These are phyloP conservation scores for Simplicillium aogashimaense DNA, from an alignment of 2,329 filamentous ascomycete genomes.

Conservation along the genomic window DNA sequence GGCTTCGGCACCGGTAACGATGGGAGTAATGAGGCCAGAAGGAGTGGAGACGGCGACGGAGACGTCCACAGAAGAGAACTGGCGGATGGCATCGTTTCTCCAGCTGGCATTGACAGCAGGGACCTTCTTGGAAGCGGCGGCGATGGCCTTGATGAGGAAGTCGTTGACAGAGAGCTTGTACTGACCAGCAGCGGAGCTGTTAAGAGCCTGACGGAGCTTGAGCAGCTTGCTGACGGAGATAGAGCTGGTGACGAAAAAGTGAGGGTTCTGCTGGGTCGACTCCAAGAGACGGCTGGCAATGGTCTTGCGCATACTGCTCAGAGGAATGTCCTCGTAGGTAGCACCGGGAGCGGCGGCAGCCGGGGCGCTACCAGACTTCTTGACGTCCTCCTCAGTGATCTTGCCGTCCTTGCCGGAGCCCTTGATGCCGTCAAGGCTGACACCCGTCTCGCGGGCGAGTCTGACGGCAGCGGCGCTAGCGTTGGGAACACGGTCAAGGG, in stretches of 20 bases:
- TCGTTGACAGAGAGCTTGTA: constrained; percentile 99
- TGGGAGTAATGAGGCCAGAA: constrained; percentile 90
- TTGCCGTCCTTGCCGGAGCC: constrained; percentile 77
- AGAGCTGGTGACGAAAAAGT: constrained; percentile 91
- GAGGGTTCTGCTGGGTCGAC: constrained; percentile 88
- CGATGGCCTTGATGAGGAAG: constrained; percentile 96
- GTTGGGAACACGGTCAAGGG: constrained; percentile 72
- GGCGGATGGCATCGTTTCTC: constrained; percentile 81
- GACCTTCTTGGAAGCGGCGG: constrained; percentile 81
- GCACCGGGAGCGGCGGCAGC: constrained; percentile 48
- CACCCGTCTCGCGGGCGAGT: constrained; percentile 75
- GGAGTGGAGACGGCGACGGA: constrained; percentile 94
- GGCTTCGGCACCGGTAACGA: constrained; percentile 80
- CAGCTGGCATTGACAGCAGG: constrained; percentile 94
- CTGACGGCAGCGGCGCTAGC: constrained; percentile 66
- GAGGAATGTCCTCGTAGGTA: constrained; percentile 72
- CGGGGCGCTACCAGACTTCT: constrained; percentile 63
- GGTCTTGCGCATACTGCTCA: constrained; percentile 93
- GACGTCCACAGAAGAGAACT: constrained; percentile 88
- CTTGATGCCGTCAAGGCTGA: constrained; percentile 70
- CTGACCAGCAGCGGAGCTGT: constrained; percentile 77
- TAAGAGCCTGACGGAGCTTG: constrained; percentile 91
- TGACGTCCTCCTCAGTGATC: constrained; percentile 86
- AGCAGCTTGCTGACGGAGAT: constrained; percentile 91
- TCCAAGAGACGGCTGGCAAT: constrained; percentile 84